Evolutionary conservation across 371 early-diverging fungal genomes (phyloP), one percentile per base, ranked within the genome.

Genomic region (Actinomortierella ambigua): DNA sequence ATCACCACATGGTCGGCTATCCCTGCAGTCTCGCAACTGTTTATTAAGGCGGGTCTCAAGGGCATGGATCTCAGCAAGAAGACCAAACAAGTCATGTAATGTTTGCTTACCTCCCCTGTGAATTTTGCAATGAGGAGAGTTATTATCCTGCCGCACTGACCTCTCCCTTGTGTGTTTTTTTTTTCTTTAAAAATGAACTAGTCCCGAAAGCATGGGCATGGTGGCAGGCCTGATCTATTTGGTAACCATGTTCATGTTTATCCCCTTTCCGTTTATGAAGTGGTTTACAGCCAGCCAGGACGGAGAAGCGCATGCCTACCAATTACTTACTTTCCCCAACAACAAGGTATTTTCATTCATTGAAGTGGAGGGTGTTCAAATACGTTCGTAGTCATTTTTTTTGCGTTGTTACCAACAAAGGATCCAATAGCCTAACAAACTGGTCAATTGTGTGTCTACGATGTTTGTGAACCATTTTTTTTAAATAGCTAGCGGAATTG

Each of bases 231-330:
- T 86, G 58, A 77, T 77, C 23, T 79, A 97, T 70, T 82, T 98
- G 40, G 86, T 93, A 14, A 79, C 83, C n/a, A 82, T 97, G 67
- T 94, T 97, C 61, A 56, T 95, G 29, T 94, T 97, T 62, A 93
- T 97, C 26, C 98, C 98, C 0, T 89, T 94, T 47, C 95, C 95
- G 11, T 98, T 98, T 77, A 83, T 92, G 55, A 73, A 81, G 15
- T 95, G 91, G 91, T 88, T 92, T 67, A 79, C 81, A 50, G 81
- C 77, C 24, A 62, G 67, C 23, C 17, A 55, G 26, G 48, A 63
- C 76, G 42, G 81, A 42, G 77, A 76, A 55, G 23, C 41, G 40
- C 79, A 78, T 17, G 60, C 66, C 39, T 77, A 77, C 42, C 53
- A 52, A 53, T 42, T 83, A 18, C 83, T 83, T 26, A 81, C 85